Conservation (phyloP, 202 grass and related monocot genomes). For the Musa balbisiana region DNA sequence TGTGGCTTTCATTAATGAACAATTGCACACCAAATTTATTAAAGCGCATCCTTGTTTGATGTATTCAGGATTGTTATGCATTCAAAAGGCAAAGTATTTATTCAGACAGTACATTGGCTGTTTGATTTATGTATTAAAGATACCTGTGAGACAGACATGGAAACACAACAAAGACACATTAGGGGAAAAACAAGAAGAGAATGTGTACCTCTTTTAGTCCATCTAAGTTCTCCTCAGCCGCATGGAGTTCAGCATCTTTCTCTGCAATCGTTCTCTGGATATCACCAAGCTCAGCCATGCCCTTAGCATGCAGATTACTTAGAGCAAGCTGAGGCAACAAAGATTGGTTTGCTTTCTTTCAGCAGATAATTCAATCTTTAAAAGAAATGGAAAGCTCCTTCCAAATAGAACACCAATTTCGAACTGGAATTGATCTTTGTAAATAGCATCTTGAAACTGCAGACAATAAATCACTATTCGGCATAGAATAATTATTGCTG, state of each 20-base stretch:
- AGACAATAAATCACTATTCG: neutral
- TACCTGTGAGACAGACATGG: neutral
- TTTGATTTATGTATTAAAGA: neutral
- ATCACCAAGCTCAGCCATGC: constrained; percentile 26
- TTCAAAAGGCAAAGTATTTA: no score
- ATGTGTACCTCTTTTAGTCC: constrained; percentile 28
- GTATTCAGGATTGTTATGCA: no score
- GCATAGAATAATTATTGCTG: neutral
- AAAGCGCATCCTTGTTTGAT: no score
- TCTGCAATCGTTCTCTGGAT: constrained; percentile 18
- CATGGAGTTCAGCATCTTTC: neutral
- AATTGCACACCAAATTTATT: no score
- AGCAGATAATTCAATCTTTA: neutral
- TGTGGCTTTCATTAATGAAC: no score
- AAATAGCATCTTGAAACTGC: neutral
- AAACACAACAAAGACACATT: neutral
- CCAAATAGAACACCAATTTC: neutral
- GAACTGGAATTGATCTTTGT: neutral
- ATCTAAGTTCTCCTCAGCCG: constrained; percentile 22
- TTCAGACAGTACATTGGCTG: no score
- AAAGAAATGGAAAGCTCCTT: neutral
- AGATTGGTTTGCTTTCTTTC: neutral
- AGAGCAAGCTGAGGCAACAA: constrained; percentile 24
- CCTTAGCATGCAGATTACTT: constrained; percentile 24
- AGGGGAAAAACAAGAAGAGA: neutral